Base-by-base conservation (phyloP, 1,284 basidiomycete species). In the Tilletia horrida region DNA sequence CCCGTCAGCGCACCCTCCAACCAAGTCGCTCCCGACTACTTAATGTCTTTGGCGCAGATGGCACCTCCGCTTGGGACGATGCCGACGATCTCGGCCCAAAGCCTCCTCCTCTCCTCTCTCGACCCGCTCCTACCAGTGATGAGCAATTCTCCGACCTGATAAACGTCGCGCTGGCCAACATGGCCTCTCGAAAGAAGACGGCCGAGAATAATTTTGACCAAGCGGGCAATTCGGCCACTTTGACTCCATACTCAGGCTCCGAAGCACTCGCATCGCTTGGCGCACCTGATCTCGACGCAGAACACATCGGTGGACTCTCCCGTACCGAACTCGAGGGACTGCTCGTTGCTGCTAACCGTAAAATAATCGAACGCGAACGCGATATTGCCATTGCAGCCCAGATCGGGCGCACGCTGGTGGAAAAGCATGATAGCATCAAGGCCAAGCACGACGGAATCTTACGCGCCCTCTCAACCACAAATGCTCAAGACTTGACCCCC, bases 371-470 rank as follows among this genome's bases (percentile, higher is more conserved):
- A 45, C 66, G 77, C 14, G 77, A 78, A 48, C 63, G 72, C 18
- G 76, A 77, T 57, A 69, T 78, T 31, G 71, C 73, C 35, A 70
- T 78, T 27, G 76, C 77, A 9, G 77, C 77, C 31, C 73, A 73
- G 47, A 77, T 78, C 29, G 77, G 77, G 59, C 72, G 77, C 48
- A 74, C 75, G 1, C 69, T 78, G 21, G 66, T 78, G n/a, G 74
- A 78, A 31, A 78, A 78, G 71, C 77, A 78, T 31, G 67, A 75
- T 2, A 71, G 70, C 9, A 71, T 78, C 6, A 67, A 73, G 2
- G 47, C 27, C 40, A 68, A 65, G 61, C 71, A 73, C 59, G 74
- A 71, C 47, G 73, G 70, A 25, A 73, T 75, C 67, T 67, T 73
- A 67, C 63, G 62, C 14, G 42, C 44, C 23, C 42, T 67, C 18